Percentiles rank a stretch among this genome's conserved stretches.
phyloP scores from a whole-genome alignment of 2,329 filamentous ascomycete species.

The Ophiostoma himal-ulmi region DNA sequence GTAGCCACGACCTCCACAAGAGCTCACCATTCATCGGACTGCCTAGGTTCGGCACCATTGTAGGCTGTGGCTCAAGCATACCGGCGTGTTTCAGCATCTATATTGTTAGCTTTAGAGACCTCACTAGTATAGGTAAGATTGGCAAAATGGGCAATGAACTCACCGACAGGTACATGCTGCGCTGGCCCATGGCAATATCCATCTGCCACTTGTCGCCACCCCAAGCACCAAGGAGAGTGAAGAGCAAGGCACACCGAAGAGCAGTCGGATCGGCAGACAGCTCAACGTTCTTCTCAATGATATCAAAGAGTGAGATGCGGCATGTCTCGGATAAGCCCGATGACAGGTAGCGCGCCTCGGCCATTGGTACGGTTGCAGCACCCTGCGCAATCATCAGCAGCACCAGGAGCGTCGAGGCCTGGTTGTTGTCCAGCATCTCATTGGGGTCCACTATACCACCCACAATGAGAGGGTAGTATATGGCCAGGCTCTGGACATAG shows the following conservation, averaged over 20 bases:
- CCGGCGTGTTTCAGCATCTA: slow-evolving; percentile 65
- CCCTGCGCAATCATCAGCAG: slow-evolving; percentile 68
- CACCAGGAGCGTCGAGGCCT: slow-evolving; percentile 59
- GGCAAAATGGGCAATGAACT: slow-evolving; percentile 27
- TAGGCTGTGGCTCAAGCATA: slow-evolving; percentile 49
- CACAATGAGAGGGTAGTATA: slow-evolving; percentile 59
- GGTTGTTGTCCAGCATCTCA: slow-evolving; percentile 60
- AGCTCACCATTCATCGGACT: slow-evolving; percentile 37
- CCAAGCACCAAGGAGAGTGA: slow-evolving; percentile 64
- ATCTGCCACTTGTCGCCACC: slow-evolving; percentile 73
- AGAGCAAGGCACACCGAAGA: slow-evolving; percentile 60
- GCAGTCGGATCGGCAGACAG: slow-evolving; percentile 60
- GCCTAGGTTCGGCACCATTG: slow-evolving; percentile 35
- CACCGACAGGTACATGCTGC: slow-evolving; percentile 64
- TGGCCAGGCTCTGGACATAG: slow-evolving; percentile 60
- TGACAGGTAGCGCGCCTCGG: slow-evolving; percentile 59
- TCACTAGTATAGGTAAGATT: too few relatives aligned
- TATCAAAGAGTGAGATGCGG: slow-evolving; percentile 64
- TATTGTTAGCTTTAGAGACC: neutral
- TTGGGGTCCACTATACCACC: slow-evolving; percentile 59
- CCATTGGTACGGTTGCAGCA: slow-evolving; percentile 58
- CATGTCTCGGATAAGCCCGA: slow-evolving; percentile 64
- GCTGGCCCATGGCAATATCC: slow-evolving; percentile 69
- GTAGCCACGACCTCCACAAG: slow-evolving; percentile 59
- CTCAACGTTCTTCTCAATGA: slow-evolving; percentile 65